Conservation (phyloP, 805 yeast genomes). For the Yarrowia hollandica region DNA sequence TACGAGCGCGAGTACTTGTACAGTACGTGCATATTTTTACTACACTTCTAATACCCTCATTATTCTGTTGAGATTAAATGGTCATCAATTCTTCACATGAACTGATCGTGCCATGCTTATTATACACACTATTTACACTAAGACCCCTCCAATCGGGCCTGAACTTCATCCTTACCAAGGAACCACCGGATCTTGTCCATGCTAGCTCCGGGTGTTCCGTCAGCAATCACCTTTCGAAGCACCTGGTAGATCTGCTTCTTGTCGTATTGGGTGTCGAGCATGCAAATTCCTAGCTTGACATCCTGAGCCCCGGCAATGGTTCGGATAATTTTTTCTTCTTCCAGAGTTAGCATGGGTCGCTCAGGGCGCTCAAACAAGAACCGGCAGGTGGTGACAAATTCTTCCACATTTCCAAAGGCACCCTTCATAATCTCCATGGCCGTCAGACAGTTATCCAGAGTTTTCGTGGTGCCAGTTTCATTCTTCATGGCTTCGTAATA, state of each 20-base stretch:
- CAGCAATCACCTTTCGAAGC: constrained; percentile 24
- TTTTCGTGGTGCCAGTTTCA: not conserved
- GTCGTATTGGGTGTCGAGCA: not conserved
- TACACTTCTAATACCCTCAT: no score
- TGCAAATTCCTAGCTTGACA: not conserved
- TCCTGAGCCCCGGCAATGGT: not conserved
- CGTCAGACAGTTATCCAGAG: not conserved
- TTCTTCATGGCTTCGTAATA: constrained; percentile 14
- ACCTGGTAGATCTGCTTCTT: constrained; percentile 12
- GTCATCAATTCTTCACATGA: no score
- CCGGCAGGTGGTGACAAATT: constrained; percentile 4
- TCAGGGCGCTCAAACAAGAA: constrained; percentile 21
- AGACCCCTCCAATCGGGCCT: constrained; percentile 3
- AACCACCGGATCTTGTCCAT: constrained; percentile 15
- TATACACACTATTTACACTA: not conserved
- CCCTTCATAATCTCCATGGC: constrained; percentile 27
- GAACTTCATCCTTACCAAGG: constrained; percentile 3
- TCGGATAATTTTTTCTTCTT: constrained; percentile 5
- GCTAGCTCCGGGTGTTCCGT: constrained; percentile 16
- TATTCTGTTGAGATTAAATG: no score
- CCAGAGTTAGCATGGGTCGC: not conserved
- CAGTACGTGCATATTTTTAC: no score
- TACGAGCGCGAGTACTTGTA: no score
- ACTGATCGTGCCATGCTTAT: no score
- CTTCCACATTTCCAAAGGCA: constrained; percentile 8